phyloP scores from a whole-genome alignment of 2,329 filamentous ascomycete species.

The Monilinia laxa region DNA sequence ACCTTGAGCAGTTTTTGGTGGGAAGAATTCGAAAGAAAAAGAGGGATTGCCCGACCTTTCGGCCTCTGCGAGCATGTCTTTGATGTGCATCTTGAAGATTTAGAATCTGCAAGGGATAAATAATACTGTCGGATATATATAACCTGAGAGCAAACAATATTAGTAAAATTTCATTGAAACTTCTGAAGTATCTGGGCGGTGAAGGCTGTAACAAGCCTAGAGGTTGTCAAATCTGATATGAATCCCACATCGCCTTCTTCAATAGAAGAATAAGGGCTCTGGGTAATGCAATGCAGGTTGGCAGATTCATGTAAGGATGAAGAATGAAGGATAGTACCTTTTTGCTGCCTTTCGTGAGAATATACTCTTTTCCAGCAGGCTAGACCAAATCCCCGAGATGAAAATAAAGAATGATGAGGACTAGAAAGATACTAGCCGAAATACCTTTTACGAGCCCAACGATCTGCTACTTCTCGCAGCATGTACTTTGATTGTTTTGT shows the following conservation, averaged over 20 bases:
- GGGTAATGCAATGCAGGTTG: background rate
- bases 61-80: slow-evolving; percentile 82
- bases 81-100: slow-evolving; percentile 80
- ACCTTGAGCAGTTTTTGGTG: slow-evolving; percentile 94
- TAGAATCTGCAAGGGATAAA: slow-evolving; percentile 8
- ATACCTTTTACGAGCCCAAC: slow-evolving; percentile 49
- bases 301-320: background rate
- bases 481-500: slow-evolving; percentile 44
- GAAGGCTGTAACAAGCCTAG: background rate
- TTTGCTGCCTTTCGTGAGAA: slow-evolving; percentile 17
- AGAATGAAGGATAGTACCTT: slow-evolving; percentile 13
- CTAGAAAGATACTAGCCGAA: slow-evolving; percentile 42
- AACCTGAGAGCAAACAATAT: slow-evolving; percentile 22
- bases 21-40: slow-evolving; percentile 99
- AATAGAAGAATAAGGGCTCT: background rate
- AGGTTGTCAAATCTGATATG: slow-evolving; percentile 9
- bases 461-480: slow-evolving; percentile 53
- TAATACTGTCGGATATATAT: slow-evolving; percentile 1
- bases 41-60: slow-evolving; percentile 76
- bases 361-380: slow-evolving; percentile 7
- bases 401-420: slow-evolving; percentile 22
- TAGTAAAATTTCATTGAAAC: slow-evolving; percentile 18
- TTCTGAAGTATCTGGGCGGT: background rate
- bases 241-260: slow-evolving; percentile 9
- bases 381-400: slow-evolving; percentile 10